Percentiles rank a stretch among this genome's conserved stretches.
These are phyloP conservation scores for Rhizomucor pusillus DNA, from an alignment of 371 early-diverging fungal genomes.

Conservation along the genomic window DNA sequence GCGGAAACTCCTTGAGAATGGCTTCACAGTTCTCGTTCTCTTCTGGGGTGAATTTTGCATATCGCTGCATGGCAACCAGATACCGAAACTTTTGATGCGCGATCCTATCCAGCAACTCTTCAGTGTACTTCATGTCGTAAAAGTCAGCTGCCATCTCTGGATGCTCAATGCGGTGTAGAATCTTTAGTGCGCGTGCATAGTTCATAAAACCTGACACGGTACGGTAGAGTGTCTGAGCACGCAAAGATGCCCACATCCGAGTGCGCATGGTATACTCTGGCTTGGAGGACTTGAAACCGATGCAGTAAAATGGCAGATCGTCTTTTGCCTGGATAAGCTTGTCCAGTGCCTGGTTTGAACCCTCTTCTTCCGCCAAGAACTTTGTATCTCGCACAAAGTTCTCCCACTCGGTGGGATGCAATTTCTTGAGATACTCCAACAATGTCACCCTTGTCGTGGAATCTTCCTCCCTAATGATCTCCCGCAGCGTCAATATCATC, in stretches of 20 bases:
- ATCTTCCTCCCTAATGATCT: conserved; percentile 86
- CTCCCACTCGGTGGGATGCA: conserved; percentile 85
- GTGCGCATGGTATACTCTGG: conserved; percentile 85
- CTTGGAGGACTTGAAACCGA: conserved; percentile 83
- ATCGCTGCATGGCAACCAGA: conserved; percentile 89
- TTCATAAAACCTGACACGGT: conserved; percentile 92
- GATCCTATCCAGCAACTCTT: conserved; percentile 61
- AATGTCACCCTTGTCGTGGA: conserved; percentile 78
- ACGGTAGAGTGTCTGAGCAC: conserved; percentile 87
- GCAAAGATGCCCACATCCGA: conserved; percentile 87
- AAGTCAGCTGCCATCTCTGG: conserved; percentile 67
- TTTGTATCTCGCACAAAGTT: conserved; percentile 91
- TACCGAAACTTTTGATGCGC: conserved; percentile 82
- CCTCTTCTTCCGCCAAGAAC: conserved; percentile 73
- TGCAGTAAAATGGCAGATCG: conserved; percentile 80
- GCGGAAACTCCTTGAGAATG: conserved; percentile 71
- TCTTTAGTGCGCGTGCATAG: conserved; percentile 81
- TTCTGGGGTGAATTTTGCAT: conserved; percentile 70
- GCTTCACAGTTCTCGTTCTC: conserved; percentile 82
- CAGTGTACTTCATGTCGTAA: conserved; percentile 49
- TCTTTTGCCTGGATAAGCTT: conserved; percentile 53
- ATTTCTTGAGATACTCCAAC: conserved; percentile 81
- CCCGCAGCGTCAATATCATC: conserved; percentile 77
- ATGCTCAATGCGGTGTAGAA: conserved; percentile 80
- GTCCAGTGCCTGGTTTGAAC: conserved; percentile 1